Percentiles rank a stretch among this genome's conserved stretches.
These are phyloP conservation scores for Ettlia oleoabundans DNA, from an alignment of 139 green algal species.

Conservation along the genomic window DNA sequence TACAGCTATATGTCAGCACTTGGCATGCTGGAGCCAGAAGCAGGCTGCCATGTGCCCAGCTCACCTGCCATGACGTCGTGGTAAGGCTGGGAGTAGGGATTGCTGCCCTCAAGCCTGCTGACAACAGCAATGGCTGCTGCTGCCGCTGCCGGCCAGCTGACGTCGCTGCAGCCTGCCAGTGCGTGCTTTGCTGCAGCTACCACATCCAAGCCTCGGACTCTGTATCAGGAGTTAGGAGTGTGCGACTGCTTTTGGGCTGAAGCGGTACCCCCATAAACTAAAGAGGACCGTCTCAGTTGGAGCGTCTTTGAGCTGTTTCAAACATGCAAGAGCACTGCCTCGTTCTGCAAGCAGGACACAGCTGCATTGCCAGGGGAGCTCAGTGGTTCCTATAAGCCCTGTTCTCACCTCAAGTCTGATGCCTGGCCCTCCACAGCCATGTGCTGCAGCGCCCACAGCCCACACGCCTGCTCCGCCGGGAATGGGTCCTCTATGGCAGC, in stretches of 20 bases:
- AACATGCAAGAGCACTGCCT: too few relatives aligned
- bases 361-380: too few relatives aligned
- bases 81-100: not conserved
- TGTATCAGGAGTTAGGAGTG: not conserved
- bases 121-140: slow-evolving; percentile 2
- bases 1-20: too few relatives aligned
- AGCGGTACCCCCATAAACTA: too few relatives aligned
- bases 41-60: not conserved
- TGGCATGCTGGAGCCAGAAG: too few relatives aligned
- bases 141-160: not conserved
- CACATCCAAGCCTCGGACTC: too few relatives aligned
- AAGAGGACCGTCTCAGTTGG: too few relatives aligned
- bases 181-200: not conserved
- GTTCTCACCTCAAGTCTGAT: not conserved
- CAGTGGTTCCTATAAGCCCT: not conserved
- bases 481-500: not conserved
- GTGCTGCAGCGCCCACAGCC: slow-evolving; percentile 25
- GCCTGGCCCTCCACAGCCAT: not conserved
- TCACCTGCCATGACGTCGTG: slow-evolving; percentile 2
- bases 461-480: slow-evolving; percentile 5
- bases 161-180: not conserved
- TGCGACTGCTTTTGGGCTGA: too few relatives aligned
- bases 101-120: not conserved
- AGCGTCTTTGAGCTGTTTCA: too few relatives aligned
- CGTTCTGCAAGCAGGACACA: too few relatives aligned